A percentile compares a stretch with the other conserved stretches of the same genome.
Conservation (phyloP, 495 filamentous ascomycete genomes). For the Neurospora sp. region DNA sequence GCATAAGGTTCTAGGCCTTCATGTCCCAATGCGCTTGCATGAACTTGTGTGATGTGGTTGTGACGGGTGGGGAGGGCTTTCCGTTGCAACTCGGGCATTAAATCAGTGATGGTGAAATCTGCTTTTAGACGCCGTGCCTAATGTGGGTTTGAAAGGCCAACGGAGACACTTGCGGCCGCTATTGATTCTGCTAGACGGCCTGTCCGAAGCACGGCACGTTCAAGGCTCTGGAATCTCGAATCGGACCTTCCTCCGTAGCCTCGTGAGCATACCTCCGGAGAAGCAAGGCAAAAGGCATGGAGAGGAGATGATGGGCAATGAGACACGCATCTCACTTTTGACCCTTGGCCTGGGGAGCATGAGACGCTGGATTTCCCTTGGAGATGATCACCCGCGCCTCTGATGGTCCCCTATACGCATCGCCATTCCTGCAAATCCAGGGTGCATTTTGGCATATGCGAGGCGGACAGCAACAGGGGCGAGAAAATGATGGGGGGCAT, state of each 20-base stretch:
- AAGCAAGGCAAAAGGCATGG: neutral
- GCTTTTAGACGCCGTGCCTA: neutral
- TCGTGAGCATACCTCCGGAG: neutral
- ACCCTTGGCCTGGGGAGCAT: neutral
- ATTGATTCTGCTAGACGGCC: neutral
- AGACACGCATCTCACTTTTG: neutral
- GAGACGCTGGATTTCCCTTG: neutral
- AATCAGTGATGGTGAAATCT: neutral
- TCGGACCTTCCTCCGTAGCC: neutral
- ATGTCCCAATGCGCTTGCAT: neutral
- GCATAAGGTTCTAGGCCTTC: neutral
- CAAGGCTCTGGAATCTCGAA: neutral
- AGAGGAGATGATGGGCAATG: neutral
- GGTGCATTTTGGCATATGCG: neutral
- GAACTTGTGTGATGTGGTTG: neutral
- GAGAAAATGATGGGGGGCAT: neutral
- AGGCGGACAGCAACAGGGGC: neutral
- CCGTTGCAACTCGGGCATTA: neutral
- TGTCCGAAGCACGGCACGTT: neutral
- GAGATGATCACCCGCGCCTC: neutral
- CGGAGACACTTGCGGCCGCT: neutral
- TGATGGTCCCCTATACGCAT: neutral
- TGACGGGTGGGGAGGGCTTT: neutral
- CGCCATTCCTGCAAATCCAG: neutral
- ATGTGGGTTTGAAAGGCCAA: neutral